A percentile compares a stretch with the other conserved stretches of the same genome.
Evolutionary conservation across 345 rosid species (phyloP).

Genomic region (Salix suchowensis): DNA sequence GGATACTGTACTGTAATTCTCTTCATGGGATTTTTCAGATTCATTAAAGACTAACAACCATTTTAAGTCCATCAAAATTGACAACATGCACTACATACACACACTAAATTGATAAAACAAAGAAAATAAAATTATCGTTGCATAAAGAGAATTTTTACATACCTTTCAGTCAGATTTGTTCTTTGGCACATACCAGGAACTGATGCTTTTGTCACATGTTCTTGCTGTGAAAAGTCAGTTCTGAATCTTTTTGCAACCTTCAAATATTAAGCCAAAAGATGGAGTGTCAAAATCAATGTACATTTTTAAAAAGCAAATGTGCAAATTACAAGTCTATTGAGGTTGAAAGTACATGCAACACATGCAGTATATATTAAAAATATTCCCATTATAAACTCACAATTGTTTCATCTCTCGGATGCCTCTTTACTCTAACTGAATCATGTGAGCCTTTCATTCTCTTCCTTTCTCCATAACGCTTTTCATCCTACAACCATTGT

Average conservation of each 20-base stretch:
- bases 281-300: constrained; percentile 11
- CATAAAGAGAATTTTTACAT: constrained; percentile 22
- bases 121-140: background rate
- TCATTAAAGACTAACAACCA: background rate
- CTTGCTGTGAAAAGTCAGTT: constrained; percentile 39
- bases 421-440: constrained; percentile 26
- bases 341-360: background rate
- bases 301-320: background rate
- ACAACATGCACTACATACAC: background rate
- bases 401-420: constrained; percentile 34
- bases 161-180: constrained; percentile 46
- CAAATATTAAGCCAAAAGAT: constrained; percentile 11
- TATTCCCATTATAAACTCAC: constrained; percentile 32
- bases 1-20: background rate
- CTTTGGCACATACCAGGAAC: constrained; percentile 26
- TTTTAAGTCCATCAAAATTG: background rate
- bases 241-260: constrained; percentile 47
- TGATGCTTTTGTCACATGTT: constrained; percentile 35
- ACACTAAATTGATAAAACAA: background rate
- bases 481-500: constrained; percentile 37
- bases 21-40: background rate
- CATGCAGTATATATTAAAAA: background rate
- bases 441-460: constrained; percentile 26
- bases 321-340: background rate
- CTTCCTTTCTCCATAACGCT: constrained; percentile 34